Conservation (phyloP, 169 alveolate species). For the Condylostoma magnum region DNA sequence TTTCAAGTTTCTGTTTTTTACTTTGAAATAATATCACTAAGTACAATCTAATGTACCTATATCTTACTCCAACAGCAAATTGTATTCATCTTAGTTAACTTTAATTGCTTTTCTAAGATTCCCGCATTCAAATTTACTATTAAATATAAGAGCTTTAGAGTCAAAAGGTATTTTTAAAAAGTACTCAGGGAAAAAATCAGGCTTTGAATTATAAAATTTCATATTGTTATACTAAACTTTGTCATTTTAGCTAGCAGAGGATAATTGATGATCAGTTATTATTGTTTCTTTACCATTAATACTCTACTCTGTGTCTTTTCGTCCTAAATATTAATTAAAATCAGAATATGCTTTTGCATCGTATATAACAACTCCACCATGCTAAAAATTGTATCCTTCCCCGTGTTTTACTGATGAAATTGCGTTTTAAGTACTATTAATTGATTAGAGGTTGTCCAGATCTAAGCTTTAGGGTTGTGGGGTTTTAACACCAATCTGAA, state of each 20-base stretch:
- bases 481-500: no score
- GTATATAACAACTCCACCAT: no score
- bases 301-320: no score
- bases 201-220: background rate
- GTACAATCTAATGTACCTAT: conserved; percentile 18
- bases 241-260: conserved; percentile 5
- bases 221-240: background rate
- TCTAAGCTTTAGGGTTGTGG: no score
- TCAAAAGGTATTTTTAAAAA: background rate
- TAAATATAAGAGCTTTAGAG: conserved; percentile 18
- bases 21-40: conserved; percentile 18
- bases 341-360: no score
- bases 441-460: no score
- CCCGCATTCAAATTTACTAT: conserved; percentile 27
- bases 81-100: conserved; percentile 8
- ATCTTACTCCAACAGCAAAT: conserved; percentile 11
- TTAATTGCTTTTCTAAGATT: conserved; percentile 25
- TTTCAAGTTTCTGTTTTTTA: background rate
- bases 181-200: background rate
- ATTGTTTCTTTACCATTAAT: no score
- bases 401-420: no score
- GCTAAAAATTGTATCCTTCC: no score
- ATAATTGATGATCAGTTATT: no score
- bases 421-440: no score
- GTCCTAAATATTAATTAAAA: no score